Conservation (phyloP, 148 eudicot genomes). For the Arbutus unedo region DNA sequence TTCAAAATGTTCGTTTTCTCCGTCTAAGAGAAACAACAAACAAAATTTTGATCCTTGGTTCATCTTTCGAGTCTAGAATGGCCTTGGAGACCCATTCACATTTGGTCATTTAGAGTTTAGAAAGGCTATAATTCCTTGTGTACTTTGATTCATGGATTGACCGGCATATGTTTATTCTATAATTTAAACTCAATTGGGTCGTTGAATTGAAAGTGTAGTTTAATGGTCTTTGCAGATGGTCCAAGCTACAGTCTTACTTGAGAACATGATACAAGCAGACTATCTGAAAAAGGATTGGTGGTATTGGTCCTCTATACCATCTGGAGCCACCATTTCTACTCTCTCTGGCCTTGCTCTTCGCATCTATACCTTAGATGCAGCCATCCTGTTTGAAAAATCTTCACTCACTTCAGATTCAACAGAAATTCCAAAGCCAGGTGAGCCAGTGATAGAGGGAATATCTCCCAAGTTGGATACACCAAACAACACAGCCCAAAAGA, state of each 20-base stretch:
- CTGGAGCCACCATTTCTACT: conserved; percentile 45
- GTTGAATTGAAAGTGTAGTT: neutral
- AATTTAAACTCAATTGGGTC: neutral
- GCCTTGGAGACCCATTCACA: neutral
- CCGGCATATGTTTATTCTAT: neutral
- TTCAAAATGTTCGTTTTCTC: neutral
- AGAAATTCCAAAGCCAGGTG: conserved; percentile 16
- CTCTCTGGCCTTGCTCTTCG: conserved; percentile 51
- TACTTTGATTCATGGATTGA: neutral
- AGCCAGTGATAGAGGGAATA: conserved; percentile 10
- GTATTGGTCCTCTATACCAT: conserved; percentile 54
- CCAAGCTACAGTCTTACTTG: conserved; percentile 42
- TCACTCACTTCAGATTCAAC: conserved; percentile 13
- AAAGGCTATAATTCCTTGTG: neutral
- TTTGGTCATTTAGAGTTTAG: neutral
- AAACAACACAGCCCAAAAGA: conserved; percentile 16
- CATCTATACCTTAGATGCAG: conserved; percentile 42
- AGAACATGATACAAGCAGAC: conserved; percentile 43
- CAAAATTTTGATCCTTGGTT: neutral
- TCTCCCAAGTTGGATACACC: conserved; percentile 11
- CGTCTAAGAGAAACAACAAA: neutral
- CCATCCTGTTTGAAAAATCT: conserved; percentile 40
- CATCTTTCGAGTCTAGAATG: neutral
- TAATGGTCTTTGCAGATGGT: conserved; percentile 38
- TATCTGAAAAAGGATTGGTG: conserved; percentile 52